These are phyloP conservation scores for Mortierella polycephala DNA, from an alignment of 371 early-diverging fungal species.

Conservation along the genomic window DNA sequence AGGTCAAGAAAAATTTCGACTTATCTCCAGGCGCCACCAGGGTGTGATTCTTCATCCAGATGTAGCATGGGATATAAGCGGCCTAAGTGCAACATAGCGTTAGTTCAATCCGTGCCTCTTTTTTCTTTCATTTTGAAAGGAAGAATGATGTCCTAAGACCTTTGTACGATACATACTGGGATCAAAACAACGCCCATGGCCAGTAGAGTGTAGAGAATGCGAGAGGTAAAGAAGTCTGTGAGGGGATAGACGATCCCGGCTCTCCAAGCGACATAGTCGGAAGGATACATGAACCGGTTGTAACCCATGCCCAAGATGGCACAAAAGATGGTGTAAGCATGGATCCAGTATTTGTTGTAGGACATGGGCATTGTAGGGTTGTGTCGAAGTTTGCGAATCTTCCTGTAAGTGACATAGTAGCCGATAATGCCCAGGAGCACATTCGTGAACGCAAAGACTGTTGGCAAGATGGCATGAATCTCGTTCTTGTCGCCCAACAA, in stretches of 20 bases:
- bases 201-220: slow-evolving; percentile 41
- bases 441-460: slow-evolving; percentile 50
- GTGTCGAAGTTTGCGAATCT: slow-evolving; percentile 21
- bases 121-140: no score
- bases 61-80: slow-evolving; percentile 38
- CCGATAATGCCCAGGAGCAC: slow-evolving; percentile 48
- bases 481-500: slow-evolving; percentile 53
- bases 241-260: slow-evolving; percentile 31
- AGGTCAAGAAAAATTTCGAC: slow-evolving; percentile 22
- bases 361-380: slow-evolving; percentile 17
- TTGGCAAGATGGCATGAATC: slow-evolving; percentile 47
- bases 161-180: slow-evolving; percentile 20
- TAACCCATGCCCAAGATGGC: slow-evolving; percentile 52
- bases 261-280: slow-evolving; percentile 42
- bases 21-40: slow-evolving; percentile 28
- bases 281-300: slow-evolving; percentile 49
- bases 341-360: slow-evolving; percentile 45
- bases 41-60: slow-evolving; percentile 42
- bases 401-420: slow-evolving; percentile 40
- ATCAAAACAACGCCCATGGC: slow-evolving; percentile 47
- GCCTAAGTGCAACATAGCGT: slow-evolving; percentile 11
- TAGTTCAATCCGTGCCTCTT: no score
- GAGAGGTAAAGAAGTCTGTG: slow-evolving; percentile 39
- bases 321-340: slow-evolving; percentile 49
- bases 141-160: no score